phyloP scores from a whole-genome alignment of 179 eudicot genomes.

The Silene noctiflora region DNA sequence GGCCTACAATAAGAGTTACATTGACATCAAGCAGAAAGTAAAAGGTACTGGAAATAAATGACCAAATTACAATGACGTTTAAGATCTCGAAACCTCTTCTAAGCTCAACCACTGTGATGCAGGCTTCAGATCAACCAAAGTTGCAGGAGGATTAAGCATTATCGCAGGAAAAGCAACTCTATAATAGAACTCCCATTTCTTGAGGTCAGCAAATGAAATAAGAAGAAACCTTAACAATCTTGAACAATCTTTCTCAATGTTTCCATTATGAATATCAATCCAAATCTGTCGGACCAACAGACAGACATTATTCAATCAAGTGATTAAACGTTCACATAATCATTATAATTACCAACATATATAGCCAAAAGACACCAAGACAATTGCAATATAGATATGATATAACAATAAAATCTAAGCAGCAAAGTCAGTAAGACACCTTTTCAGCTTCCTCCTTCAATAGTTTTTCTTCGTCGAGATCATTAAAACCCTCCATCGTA shows the following conservation, averaged over 20 bases:
- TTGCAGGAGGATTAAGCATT: constrained; percentile 80
- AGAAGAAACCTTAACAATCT: constrained; percentile 79
- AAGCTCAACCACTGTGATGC: constrained; percentile 67
- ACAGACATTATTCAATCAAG: constrained; percentile 1
- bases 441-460: constrained; percentile 71
- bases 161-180: constrained; percentile 91
- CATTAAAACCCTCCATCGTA: constrained; percentile 73
- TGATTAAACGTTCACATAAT: neutral
- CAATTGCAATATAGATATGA: neutral
- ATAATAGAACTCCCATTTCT: constrained; percentile 81
- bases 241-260: constrained; percentile 65
- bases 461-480: constrained; percentile 62
- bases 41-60: neutral
- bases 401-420: neutral
- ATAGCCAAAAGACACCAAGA: neutral
- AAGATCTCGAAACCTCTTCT: constrained; percentile 52
- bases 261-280: constrained; percentile 76
- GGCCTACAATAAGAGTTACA: constrained; percentile 41
- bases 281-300: constrained; percentile 51
- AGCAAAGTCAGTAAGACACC: constrained; percentile 35
- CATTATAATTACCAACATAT: neutral
- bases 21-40: constrained; percentile 3
- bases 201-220: constrained; percentile 88
- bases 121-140: constrained; percentile 57
- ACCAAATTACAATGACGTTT: neutral